These are phyloP conservation scores for Rutstroemia sp. DNA, from an alignment of 2,329 filamentous ascomycete species.

Conservation along the genomic window DNA sequence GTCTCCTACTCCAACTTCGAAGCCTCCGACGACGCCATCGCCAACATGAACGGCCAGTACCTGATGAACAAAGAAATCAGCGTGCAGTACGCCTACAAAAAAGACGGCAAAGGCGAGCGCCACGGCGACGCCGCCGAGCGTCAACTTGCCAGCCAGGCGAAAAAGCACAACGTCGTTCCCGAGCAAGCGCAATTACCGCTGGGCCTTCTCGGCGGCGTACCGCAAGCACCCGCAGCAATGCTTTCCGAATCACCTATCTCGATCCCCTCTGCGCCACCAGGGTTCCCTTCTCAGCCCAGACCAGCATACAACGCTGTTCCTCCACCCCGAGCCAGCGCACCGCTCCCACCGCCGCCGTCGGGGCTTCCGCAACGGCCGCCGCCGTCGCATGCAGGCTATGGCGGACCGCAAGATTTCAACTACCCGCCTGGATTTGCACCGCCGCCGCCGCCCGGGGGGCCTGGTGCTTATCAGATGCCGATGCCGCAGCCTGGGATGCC, in stretches of 20 bases:
- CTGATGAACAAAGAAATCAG: slow-evolving; percentile 95
- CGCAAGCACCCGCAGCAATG: slow-evolving; percentile 35
- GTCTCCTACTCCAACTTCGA: slow-evolving; percentile 92
- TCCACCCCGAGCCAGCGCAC: slow-evolving; percentile 36
- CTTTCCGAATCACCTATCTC: slow-evolving; percentile 18
- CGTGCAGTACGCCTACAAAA: slow-evolving; percentile 98
- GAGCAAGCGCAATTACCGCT: slow-evolving; percentile 41
- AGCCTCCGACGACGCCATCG: slow-evolving; percentile 82
- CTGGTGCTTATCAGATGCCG: background rate
- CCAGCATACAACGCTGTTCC: slow-evolving; percentile 27
- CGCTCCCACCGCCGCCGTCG: slow-evolving; percentile 49
- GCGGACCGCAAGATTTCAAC: slow-evolving; percentile 51
- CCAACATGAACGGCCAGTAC: slow-evolving; percentile 93
- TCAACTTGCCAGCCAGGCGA: slow-evolving; percentile 83
- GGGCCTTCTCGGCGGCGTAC: slow-evolving; percentile 32
- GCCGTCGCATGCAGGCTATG: slow-evolving; percentile 59
- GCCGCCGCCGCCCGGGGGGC: background rate
- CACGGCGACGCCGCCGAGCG: slow-evolving; percentile 93
- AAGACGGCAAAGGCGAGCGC: slow-evolving; percentile 93
- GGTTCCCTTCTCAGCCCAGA: slow-evolving; percentile 21
- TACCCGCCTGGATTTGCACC: slow-evolving; percentile 38
- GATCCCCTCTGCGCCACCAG: slow-evolving; percentile 18
- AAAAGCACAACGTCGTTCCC: slow-evolving; percentile 86
- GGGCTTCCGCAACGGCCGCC: slow-evolving; percentile 60
- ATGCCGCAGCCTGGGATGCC: background rate